phyloP scores from a whole-genome alignment of 2,329 filamentous ascomycete genomes.

The Cladosporium phlei region DNA sequence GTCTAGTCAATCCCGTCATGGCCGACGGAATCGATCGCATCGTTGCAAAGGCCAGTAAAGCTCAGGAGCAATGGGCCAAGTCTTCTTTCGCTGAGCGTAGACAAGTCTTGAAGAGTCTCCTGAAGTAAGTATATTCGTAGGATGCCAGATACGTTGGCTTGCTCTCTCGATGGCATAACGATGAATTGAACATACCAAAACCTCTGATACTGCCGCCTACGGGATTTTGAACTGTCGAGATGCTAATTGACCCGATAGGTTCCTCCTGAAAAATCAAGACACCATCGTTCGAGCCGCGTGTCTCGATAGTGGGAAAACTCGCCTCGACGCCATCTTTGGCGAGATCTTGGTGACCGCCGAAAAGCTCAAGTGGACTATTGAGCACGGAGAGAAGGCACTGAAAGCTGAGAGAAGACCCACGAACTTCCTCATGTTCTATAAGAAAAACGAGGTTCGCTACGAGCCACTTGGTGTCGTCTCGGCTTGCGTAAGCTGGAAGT shows the following conservation, averaged over 20 bases:
- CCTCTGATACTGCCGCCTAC: too few species aligned
- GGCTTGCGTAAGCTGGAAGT: conserved; percentile 96
- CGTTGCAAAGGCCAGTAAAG: conserved; percentile 66
- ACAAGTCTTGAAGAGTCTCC: conserved; percentile 72
- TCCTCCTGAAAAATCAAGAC: conserved; percentile 84
- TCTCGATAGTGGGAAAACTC: conserved; percentile 92
- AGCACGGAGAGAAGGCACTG: conserved; percentile 81
- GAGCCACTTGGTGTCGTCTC: conserved; percentile 91
- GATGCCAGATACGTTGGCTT: not conserved
- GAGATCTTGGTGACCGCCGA: conserved; percentile 92
- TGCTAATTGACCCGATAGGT: conserved; percentile 38
- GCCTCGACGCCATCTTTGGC: conserved; percentile 87
- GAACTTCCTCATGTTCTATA: conserved; percentile 92
- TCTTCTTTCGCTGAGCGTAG: conserved; percentile 75
- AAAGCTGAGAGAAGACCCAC: conserved; percentile 69
- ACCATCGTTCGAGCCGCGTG: conserved; percentile 80
- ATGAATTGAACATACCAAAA: too few species aligned
- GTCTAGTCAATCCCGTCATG: conserved; percentile 71
- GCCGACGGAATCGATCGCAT: conserved; percentile 72
- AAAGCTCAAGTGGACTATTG: conserved; percentile 90
- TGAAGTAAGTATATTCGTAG: conserved; percentile 48
- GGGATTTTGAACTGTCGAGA: too few species aligned
- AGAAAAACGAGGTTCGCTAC: conserved; percentile 83
- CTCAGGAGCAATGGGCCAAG: conserved; percentile 70
- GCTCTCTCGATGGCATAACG: too few species aligned